These are phyloP conservation scores for Phytophthora syringae DNA, from an alignment of 352 stramenopile genomes.

Conservation along the genomic window DNA sequence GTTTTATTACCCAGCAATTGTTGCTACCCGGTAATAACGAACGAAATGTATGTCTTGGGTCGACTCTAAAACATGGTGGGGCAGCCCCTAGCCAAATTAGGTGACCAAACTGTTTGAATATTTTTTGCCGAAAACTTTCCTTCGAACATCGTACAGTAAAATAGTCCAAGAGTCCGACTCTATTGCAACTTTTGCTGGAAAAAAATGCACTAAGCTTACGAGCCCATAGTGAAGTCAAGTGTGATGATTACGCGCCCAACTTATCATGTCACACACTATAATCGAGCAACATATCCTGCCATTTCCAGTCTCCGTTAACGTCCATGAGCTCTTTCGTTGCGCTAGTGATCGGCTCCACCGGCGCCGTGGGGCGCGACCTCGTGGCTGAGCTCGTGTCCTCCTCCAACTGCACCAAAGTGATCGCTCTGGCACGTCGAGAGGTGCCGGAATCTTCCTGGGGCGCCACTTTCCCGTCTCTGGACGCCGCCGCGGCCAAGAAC, in stretches of 20 bases:
- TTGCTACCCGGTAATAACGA: too few species aligned
- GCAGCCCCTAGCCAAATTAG: too few species aligned
- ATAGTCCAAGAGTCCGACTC: too few species aligned
- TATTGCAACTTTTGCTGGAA: too few species aligned
- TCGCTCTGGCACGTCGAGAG: slow-evolving; percentile 70
- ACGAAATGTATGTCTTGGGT: too few species aligned
- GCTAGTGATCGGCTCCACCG: slow-evolving; percentile 78
- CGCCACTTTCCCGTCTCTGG: slow-evolving; percentile 56
- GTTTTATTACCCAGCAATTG: too few species aligned
- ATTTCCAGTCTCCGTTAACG: neutral
- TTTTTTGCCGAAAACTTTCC: too few species aligned
- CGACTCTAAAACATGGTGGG: too few species aligned
- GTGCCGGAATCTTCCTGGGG: slow-evolving; percentile 54
- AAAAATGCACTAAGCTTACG: too few species aligned
- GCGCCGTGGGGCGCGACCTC: slow-evolving; percentile 74
- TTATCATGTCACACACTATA: neutral
- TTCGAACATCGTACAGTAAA: too few species aligned
- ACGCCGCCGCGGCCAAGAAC: slow-evolving; percentile 41
- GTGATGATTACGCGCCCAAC: neutral
- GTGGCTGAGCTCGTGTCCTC: slow-evolving; percentile 73
- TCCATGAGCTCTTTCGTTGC: slow-evolving; percentile 47
- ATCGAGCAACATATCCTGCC: neutral
- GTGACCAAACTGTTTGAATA: too few species aligned
- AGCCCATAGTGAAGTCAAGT: too few species aligned
- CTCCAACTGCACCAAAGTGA: slow-evolving; percentile 67